Evolutionary conservation across 1,284 basidiomycete species (phyloP).

Genomic region (Naganishia liquefaciens): DNA sequence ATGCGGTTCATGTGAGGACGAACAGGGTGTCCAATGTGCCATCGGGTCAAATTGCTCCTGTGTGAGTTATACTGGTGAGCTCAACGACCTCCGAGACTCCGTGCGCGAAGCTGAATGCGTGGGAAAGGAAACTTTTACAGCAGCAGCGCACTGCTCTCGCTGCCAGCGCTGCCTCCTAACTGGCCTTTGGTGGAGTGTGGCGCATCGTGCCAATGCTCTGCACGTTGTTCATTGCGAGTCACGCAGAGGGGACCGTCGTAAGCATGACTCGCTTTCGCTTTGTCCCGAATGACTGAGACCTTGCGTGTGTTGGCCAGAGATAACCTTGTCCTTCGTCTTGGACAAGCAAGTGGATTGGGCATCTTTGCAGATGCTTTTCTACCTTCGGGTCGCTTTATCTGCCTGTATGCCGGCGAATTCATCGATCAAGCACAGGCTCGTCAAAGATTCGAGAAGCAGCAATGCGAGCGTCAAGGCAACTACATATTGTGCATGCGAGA

Average conservation of each 20-base stretch:
- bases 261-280: neutral
- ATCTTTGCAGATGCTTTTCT: slow-evolving; percentile 12
- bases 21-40: neutral
- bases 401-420: slow-evolving; percentile 37
- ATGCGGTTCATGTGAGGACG: neutral
- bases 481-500: slow-evolving; percentile 33
- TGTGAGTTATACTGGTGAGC: slow-evolving; percentile 12
- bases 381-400: slow-evolving; percentile 32
- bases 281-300: neutral
- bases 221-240: slow-evolving; percentile 27
- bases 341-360: slow-evolving; percentile 4
- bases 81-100: too few relatives aligned
- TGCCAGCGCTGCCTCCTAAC: slow-evolving; percentile 30
- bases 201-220: slow-evolving; percentile 24
- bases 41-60: slow-evolving; percentile 3
- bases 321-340: neutral
- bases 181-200: slow-evolving; percentile 38
- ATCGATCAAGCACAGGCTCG: slow-evolving; percentile 18
- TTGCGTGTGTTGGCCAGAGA: neutral
- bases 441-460: slow-evolving; percentile 19
- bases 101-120: neutral
- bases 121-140: slow-evolving; percentile 31
- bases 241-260: slow-evolving; percentile 25
- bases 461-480: slow-evolving; percentile 22
- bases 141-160: neutral